These are phyloP conservation scores for Halteria grandinella DNA, from an alignment of 73 alveolate species.

Conservation along the genomic window DNA sequence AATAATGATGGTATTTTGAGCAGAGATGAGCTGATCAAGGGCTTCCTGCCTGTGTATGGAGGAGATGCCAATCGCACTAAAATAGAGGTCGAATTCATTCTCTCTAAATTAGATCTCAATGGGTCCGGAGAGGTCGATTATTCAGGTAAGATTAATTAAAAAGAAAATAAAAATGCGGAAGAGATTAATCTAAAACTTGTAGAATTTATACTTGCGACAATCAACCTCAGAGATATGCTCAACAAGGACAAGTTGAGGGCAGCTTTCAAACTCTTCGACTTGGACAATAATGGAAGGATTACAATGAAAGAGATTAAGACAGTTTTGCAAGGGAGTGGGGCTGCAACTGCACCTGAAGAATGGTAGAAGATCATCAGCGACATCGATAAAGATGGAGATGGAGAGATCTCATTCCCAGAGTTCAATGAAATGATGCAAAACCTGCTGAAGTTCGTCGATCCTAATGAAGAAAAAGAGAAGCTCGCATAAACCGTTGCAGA, in stretches of 20 bases:
- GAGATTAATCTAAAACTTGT: neutral
- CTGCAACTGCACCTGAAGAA: conserved; percentile 37
- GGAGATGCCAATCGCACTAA: neutral
- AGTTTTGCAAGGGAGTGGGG: conserved; percentile 61
- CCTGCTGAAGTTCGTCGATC: too few species aligned
- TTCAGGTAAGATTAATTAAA: conserved; percentile 31
- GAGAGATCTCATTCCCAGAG: conserved; percentile 72
- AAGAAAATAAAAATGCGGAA: too few species aligned
- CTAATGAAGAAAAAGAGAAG: too few species aligned
- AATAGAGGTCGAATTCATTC: conserved; percentile 6
- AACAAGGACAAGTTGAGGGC: conserved; percentile 13
- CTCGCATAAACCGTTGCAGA: too few species aligned
- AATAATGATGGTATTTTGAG: conserved; percentile 38
- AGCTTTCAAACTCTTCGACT: conserved; percentile 17
- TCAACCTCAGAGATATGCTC: conserved; percentile 3
- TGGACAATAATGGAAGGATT: conserved; percentile 72
- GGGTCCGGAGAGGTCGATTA: conserved; percentile 23
- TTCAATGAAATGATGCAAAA: conserved; percentile 67
- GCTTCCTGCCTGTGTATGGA: conserved; percentile 7
- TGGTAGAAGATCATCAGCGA: conserved; percentile 74
- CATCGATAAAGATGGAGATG: conserved; percentile 79
- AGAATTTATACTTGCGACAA: conserved; percentile 31
- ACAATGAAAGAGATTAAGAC: conserved; percentile 58
- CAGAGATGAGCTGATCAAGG: conserved; percentile 39
- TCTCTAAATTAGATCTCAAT: conserved; percentile 9